Base-by-base conservation (phyloP, 306 rosid genomes). In the Hippophae tibetana region DNA sequence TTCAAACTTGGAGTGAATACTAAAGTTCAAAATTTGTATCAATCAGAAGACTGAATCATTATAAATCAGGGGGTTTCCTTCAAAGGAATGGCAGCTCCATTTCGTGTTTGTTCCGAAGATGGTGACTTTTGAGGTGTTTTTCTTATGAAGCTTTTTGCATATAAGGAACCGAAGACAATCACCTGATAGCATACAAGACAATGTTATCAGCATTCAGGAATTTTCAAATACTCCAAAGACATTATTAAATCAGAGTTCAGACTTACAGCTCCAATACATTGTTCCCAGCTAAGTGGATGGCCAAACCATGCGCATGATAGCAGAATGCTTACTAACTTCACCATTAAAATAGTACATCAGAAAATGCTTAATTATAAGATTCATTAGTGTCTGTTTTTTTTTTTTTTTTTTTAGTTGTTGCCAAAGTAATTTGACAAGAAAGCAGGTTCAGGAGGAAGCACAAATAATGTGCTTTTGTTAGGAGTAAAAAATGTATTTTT, bases 281-380 rank as follows among this genome's bases (percentile, higher is more conserved):
- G 96, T 66, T 83, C 93, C 93, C 76, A 69, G 85, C 95, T 92
- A 66, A 92, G 95, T 57, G 93, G 93, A 71, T 92, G 99, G 7
- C 80, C 11, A 78, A 92, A 92, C 95, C 96, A 92, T 57, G 82
- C 27, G 12, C 98, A 87, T 48, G 98, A 92, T 47, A 92, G 76
- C 88, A 88, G 57, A 64, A 92, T 92, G 88, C 96, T 92, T 63
- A 72, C 88, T 86, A 88, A 75, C 99, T 92, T 70, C 72, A 74
- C 5, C 56, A 60, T 57, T 70, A 58, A 64, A 66, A 66, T 31
- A 31, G 38, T 31, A 31, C 3, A 31, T 31, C 38, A 31, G 38
- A 31, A 31, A 31, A 31, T 31, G 38, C 38, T 31, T 31, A 31
- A 31, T 31, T 31, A 31, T 4, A 31, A 31, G 38, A 31, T 31